Evolutionary conservation across 2,329 filamentous ascomycete genomes (phyloP).

Genomic region (Huntiella bhutanensis): DNA sequence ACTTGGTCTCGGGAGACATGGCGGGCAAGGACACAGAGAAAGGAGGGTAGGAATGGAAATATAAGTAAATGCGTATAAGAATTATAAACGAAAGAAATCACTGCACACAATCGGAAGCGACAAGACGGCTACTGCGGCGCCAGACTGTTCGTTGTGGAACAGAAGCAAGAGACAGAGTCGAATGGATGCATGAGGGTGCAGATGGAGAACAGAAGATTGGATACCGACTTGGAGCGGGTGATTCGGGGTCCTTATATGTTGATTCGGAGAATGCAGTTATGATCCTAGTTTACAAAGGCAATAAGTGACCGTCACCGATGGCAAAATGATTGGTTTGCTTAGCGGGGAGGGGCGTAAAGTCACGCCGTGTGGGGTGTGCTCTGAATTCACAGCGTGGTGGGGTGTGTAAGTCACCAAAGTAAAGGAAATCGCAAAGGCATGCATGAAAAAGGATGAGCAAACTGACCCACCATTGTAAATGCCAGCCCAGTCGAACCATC

Average conservation of each 20-base stretch:
- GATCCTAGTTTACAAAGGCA: background rate
- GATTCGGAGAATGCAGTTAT: background rate
- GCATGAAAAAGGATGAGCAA: too few species aligned
- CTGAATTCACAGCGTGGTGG: too few species aligned
- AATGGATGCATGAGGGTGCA: slow-evolving; percentile 4
- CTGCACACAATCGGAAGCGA: slow-evolving; percentile 3
- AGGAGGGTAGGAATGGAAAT: background rate
- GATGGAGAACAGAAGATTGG: slow-evolving; percentile 4
- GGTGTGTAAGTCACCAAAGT: too few species aligned
- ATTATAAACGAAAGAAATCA: slow-evolving; percentile 11
- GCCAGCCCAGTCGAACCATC: too few species aligned
- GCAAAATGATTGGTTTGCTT: background rate
- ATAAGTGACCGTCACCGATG: background rate
- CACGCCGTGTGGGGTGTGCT: background rate
- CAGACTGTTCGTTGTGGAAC: background rate
- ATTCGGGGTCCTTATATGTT: slow-evolving; percentile 11
- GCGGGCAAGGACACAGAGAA: background rate
- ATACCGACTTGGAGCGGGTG: background rate
- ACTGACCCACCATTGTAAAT: too few species aligned
- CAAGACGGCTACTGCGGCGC: slow-evolving; percentile 1
- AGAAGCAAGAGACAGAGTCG: background rate
- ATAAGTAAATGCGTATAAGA: background rate
- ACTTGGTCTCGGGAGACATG: background rate
- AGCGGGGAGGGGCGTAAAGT: background rate
- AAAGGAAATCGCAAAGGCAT: too few species aligned